Evolutionary conservation across 2,329 filamentous ascomycete genomes (phyloP).

Genomic region (Fusarium stilboides): DNA sequence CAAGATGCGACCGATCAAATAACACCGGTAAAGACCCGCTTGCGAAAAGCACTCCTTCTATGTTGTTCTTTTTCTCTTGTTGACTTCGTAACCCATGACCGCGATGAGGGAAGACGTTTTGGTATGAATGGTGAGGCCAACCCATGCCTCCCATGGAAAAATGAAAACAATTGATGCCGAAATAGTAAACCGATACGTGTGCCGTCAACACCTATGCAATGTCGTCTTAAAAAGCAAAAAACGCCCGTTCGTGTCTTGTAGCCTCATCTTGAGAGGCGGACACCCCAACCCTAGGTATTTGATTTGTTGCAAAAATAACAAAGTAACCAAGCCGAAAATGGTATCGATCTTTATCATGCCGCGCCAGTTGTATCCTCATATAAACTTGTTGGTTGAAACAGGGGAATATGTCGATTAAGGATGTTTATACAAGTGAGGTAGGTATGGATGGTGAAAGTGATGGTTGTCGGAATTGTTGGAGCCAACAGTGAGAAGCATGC

Average conservation of each 20-base stretch:
- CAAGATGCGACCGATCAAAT: conserved; percentile 58
- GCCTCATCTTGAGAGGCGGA: conserved; percentile 54
- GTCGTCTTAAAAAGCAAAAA: conserved; percentile 60
- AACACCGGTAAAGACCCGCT: conserved; percentile 52
- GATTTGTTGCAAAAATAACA: conserved; percentile 50
- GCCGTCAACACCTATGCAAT: conserved; percentile 64
- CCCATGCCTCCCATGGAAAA: conserved; percentile 49
- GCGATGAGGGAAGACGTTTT: conserved; percentile 54
- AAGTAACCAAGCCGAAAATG: conserved; percentile 58
- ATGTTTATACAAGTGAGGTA: conserved; percentile 65
- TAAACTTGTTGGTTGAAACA: conserved; percentile 51
- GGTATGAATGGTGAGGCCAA: conserved; percentile 45
- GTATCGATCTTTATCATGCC: conserved; percentile 64
- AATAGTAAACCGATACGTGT: conserved; percentile 46
- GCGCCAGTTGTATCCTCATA: conserved; percentile 58
- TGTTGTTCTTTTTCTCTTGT: conserved; percentile 62
- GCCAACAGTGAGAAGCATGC: conserved; percentile 50
- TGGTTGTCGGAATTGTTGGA: conserved; percentile 47
- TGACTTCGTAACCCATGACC: conserved; percentile 64
- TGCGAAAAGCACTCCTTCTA: conserved; percentile 59
- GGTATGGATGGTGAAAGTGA: conserved; percentile 39
- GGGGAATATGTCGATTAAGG: conserved; percentile 62
- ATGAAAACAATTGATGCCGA: conserved; percentile 55
- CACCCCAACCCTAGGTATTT: conserved; percentile 50
- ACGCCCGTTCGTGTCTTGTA: conserved; percentile 62